Conservation (phyloP, 2,329 filamentous ascomycete genomes). For the Alternaria sp. region DNA sequence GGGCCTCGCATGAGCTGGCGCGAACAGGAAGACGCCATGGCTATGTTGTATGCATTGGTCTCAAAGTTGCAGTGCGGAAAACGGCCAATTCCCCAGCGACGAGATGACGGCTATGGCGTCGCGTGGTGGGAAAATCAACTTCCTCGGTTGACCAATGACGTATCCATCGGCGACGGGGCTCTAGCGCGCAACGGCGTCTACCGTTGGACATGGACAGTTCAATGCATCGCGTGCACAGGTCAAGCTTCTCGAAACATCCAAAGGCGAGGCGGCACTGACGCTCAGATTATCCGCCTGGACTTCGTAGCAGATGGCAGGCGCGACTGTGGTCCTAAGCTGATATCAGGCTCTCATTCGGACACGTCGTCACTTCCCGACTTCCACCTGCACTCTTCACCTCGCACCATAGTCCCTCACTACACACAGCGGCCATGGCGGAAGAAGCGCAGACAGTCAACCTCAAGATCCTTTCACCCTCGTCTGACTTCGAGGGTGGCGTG, state of each 20-base stretch:
- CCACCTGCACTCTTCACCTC: neutral
- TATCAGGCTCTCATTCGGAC: slow-evolving; percentile 32
- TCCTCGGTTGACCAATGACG: slow-evolving; percentile 33
- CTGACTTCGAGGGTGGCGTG: slow-evolving; percentile 46
- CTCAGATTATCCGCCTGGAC: neutral
- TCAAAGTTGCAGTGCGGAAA: neutral
- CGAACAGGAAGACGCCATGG: slow-evolving; percentile 36
- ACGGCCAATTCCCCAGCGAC: slow-evolving; percentile 2
- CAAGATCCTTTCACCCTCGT: slow-evolving; percentile 48
- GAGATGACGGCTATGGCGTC: slow-evolving; percentile 21
- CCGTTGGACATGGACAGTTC: neutral
- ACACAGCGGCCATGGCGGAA: slow-evolving; percentile 33
- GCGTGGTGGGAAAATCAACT: slow-evolving; percentile 25
- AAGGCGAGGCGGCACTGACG: neutral
- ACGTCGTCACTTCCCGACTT: slow-evolving; percentile 11
- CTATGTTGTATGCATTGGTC: slow-evolving; percentile 23
- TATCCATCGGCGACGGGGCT: slow-evolving; percentile 14
- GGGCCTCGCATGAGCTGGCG: slow-evolving; percentile 34
- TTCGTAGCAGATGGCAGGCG: slow-evolving; percentile 13
- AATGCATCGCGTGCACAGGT: slow-evolving; percentile 3
- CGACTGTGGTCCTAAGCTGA: slow-evolving; percentile 11
- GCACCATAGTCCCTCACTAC: slow-evolving; percentile 4
- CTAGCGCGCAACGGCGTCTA: slow-evolving; percentile 19
- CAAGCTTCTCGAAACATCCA: neutral
- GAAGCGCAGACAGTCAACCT: slow-evolving; percentile 39